Conservation (phyloP, 768 basidiomycete species). For the Mycena belliarum region DNA sequence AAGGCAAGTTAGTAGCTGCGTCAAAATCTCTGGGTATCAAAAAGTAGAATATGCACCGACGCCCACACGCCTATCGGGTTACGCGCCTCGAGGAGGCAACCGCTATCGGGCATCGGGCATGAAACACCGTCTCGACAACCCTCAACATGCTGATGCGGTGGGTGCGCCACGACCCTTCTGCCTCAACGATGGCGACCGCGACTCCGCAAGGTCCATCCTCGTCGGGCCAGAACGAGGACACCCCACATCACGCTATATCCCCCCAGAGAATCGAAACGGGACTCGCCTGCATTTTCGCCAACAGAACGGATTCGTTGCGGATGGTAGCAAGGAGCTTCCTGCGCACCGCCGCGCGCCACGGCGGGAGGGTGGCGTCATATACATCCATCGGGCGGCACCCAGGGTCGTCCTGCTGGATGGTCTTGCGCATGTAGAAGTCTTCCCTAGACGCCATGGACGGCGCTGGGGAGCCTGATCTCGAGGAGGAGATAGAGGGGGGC, state of each 20-base stretch:
- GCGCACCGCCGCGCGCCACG: constrained; percentile 68
- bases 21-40: no score
- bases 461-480: constrained; percentile 18
- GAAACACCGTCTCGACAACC: no score
- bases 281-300: constrained; percentile 70
- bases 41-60: no score
- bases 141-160: no score
- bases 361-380: constrained; percentile 62
- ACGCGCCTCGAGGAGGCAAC: no score
- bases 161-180: no score
- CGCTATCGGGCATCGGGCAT: no score
- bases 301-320: constrained; percentile 55
- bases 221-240: no score
- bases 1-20: neutral
- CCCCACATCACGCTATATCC: no score
- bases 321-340: constrained; percentile 53
- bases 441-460: neutral
- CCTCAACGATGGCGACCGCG: no score
- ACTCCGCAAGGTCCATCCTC: no score
- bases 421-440: constrained; percentile 6
- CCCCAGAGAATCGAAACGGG: neutral
- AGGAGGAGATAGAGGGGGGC: constrained; percentile 16
- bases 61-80: no score
- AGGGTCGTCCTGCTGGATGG: neutral
- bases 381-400: constrained; percentile 44